These are phyloP conservation scores for Crithidia bombi DNA, from an alignment of 208 protist genomes.

Conservation along the genomic window DNA sequence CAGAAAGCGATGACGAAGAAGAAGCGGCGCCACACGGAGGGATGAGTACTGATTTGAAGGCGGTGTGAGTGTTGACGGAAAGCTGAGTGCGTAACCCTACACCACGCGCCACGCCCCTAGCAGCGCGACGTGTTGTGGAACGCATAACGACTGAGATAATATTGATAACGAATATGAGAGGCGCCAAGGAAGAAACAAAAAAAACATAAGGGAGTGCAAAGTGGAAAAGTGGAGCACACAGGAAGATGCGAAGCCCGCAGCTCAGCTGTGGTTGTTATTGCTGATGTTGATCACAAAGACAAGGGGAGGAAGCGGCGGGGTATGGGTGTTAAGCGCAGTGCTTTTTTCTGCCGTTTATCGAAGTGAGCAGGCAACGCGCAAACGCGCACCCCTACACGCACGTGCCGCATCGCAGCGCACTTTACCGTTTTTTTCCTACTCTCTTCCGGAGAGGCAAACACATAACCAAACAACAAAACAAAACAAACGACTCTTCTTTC, in stretches of 20 bases:
- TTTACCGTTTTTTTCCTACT: background rate
- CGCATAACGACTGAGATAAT: constrained; percentile 7
- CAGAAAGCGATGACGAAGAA: background rate
- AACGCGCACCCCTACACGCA: too few species aligned
- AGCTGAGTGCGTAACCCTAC: background rate
- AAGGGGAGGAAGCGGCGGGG: too few species aligned
- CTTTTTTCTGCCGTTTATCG: too few species aligned
- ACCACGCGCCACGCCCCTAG: background rate
- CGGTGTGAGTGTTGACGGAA: background rate
- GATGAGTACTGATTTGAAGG: background rate
- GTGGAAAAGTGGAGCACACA: background rate
- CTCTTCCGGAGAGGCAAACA: background rate
- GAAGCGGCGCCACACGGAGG: background rate
- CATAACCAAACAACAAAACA: too few species aligned
- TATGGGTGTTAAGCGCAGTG: too few species aligned
- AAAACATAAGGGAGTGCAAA: background rate
- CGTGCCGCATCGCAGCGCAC: too few species aligned
- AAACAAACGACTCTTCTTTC: background rate
- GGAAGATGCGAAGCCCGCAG: background rate
- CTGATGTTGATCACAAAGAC: too few species aligned
- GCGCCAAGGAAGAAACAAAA: background rate
- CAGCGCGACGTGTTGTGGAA: background rate
- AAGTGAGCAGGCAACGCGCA: too few species aligned
- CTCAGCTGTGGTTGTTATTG: too few species aligned
- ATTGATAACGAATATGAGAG: background rate